Evolutionary conservation across 306 rosid genomes (phyloP), one percentile per base, ranked within the genome.

Genomic region (Cicer yamashitae): DNA sequence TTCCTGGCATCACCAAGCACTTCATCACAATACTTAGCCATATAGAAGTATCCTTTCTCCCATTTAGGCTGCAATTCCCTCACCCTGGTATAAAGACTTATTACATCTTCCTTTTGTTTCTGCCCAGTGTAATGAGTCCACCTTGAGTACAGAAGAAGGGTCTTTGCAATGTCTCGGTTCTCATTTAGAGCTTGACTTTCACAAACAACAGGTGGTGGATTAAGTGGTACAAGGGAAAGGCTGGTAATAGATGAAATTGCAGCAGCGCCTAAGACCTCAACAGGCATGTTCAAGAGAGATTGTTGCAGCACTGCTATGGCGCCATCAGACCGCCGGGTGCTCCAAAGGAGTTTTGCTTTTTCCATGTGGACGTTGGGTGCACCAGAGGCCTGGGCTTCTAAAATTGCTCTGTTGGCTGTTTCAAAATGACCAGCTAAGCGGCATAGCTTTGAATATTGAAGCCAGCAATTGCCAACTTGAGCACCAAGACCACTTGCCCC

Each of bases 91-190:
- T 91, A 94, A 67, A 91, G 96, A 88, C 75, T 77, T 59, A 91
- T 81, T 43, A 90, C 92, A 76, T 94, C 98, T 85, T 91, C 97
- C 86, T 94, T 94, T 86, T 91, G 98, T 81, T 94, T 94, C 91
- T 94, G 97, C 73, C 98, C 97, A 69, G 97, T 94, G 91, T 92
- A 92, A 81, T 94, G 98, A 46, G 85, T 91, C 98, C 98, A 94
- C 81, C 97, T 82, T 64, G 98, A 84, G 83, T 91, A 94, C 77
- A 94, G 86, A 84, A 94, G 97, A 82, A 94, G 98, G 80, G 96
- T 89, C 86, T 89, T 94, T 8, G 96, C 96, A 61, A 87, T 79
- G 85, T 90, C 87, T 73, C 79, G 82, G 82, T 79, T 91, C 86
- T 89, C 96, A 79, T 86, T 91, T 67, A 70, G 70, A 75, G 91